A percentile compares a stretch with the other conserved stretches of the same genome.
Conservation (phyloP, 176 grass and related monocot species). For the Calamus simplicifolius region DNA sequence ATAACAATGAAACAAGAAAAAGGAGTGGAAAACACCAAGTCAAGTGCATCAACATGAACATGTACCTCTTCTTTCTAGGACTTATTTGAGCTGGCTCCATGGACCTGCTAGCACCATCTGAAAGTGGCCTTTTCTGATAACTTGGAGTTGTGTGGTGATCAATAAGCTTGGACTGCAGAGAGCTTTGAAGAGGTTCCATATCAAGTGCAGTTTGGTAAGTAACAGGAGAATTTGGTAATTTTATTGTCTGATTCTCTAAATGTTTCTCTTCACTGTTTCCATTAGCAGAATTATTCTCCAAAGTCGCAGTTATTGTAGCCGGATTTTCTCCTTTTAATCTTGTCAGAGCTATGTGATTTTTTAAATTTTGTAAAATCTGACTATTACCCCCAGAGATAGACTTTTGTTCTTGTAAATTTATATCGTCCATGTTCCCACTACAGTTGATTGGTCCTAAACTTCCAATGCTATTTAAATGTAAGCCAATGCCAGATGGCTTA, state of each 20-base stretch:
- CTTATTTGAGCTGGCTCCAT: conserved; percentile 5
- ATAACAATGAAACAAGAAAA: neutral
- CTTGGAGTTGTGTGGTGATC: conserved; percentile 14
- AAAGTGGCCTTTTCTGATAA: conserved; percentile 12
- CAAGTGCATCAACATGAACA: neutral
- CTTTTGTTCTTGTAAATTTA: neutral
- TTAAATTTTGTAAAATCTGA: neutral
- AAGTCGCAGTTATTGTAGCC: conserved; percentile 3
- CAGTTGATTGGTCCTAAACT: conserved; percentile 3
- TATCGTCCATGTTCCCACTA: neutral
- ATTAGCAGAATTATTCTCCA: conserved; percentile 1
- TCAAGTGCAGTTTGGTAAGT: conserved; percentile 2
- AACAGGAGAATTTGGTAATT: conserved; percentile 3
- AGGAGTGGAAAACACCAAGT: neutral
- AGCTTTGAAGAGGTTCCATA: neutral
- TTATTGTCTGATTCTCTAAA: neutral
- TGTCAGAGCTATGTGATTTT: neutral
- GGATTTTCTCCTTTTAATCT: neutral
- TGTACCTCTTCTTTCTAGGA: conserved; percentile 30
- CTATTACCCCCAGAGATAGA: neutral
- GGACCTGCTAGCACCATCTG: conserved; percentile 4
- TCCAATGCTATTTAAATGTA: conserved; percentile 25
- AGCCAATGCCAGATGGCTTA: conserved; percentile 20
- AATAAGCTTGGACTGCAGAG: conserved; percentile 7
- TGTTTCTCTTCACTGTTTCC: conserved; percentile 3